These are phyloP conservation scores for Bromus sterilis DNA, from an alignment of 176 grass and related monocot genomes.

Conservation along the genomic window DNA sequence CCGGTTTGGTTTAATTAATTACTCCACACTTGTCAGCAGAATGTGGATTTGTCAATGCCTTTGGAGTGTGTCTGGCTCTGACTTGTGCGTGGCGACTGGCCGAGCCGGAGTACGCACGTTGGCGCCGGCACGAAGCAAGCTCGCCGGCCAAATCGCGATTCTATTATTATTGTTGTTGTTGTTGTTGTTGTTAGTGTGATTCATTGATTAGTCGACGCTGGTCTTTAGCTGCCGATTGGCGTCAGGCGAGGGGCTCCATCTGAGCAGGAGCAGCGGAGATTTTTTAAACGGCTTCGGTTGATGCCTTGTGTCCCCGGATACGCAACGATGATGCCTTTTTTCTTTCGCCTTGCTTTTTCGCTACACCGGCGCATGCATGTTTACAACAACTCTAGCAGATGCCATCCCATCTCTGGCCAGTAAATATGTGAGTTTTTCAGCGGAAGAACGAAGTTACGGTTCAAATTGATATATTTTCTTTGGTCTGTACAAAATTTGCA, in stretches of 20 bases:
- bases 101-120: not conserved
- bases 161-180: not conserved
- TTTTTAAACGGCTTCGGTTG: too few species aligned
- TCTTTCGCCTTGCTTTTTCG: too few species aligned
- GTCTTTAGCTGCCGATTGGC: not conserved
- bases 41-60: slow-evolving; percentile 39
- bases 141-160: not conserved
- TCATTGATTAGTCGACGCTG: not conserved
- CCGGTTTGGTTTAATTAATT: not conserved
- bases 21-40: not conserved
- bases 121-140: not conserved
- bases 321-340: too few species aligned
- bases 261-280: too few species aligned
- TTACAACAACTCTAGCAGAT: too few species aligned
- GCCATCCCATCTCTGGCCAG: too few species aligned
- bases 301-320: slow-evolving; percentile 39
- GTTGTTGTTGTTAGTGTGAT: too few species aligned
- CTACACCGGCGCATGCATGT: too few species aligned
- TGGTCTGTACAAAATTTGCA: too few species aligned
- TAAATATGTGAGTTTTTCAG: too few species aligned
- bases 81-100: not conserved
- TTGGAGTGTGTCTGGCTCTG: slow-evolving; percentile 39
- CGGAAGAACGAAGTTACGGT: too few species aligned
- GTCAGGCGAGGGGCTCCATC: not conserved
- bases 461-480: too few species aligned